Conservation (phyloP, 2,329 filamentous ascomycete species). For the Talaromyces sp. region DNA sequence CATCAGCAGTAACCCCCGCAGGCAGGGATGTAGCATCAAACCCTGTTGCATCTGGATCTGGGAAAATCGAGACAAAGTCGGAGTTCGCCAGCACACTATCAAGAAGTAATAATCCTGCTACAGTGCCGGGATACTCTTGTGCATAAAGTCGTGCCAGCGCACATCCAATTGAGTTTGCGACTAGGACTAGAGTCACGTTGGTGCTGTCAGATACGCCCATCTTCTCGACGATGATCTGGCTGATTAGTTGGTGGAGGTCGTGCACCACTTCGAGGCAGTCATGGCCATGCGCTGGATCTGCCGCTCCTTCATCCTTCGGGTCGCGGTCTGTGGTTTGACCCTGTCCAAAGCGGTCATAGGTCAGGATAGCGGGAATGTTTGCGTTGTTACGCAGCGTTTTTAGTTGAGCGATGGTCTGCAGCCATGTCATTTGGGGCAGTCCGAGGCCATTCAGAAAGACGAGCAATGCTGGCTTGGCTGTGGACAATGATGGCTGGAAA, state of each 20-base stretch:
- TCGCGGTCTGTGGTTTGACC: constrained; percentile 51
- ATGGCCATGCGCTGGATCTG: constrained; percentile 46
- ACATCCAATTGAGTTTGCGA: constrained; percentile 54
- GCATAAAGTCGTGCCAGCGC: constrained; percentile 53
- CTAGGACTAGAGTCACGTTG: constrained; percentile 44
- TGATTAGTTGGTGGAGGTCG: constrained; percentile 47
- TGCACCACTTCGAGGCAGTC: constrained; percentile 44
- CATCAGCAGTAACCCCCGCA: constrained; percentile 33
- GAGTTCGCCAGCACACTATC: constrained; percentile 59
- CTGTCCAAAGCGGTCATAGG: constrained; percentile 60
- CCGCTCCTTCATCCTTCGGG: constrained; percentile 32
- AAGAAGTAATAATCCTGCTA: constrained; percentile 51
- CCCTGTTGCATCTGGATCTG: constrained; percentile 50
- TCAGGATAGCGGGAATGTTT: constrained; percentile 46
- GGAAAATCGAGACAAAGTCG: constrained; percentile 55
- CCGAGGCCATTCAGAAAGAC: constrained; percentile 48
- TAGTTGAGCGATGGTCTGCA: constrained; percentile 30
- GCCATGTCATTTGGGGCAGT: constrained; percentile 41
- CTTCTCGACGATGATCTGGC: constrained; percentile 37
- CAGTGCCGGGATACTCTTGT: constrained; percentile 44
- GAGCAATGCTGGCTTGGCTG: constrained; percentile 28
- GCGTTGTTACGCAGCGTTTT: constrained; percentile 20
- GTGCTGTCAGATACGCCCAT: constrained; percentile 21
- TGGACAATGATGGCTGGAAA: constrained; percentile 18
- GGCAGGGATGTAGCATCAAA: constrained; percentile 47